Evolutionary conservation across 441 rosid species (phyloP), one percentile per base, ranked within the genome.

Genomic region (Corymbia citriodora): DNA sequence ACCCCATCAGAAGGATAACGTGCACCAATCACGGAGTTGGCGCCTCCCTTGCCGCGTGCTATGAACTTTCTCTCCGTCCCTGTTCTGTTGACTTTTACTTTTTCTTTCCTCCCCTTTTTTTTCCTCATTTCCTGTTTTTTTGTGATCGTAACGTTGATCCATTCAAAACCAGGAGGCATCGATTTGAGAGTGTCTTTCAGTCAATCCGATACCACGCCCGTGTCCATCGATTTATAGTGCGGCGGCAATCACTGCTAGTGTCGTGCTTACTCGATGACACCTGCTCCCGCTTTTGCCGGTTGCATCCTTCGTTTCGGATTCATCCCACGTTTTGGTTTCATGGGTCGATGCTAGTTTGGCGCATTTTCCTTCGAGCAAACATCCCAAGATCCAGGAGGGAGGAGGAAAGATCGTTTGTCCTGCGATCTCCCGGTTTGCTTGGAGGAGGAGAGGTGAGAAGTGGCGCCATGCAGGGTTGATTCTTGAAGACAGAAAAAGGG

Each of bases 1-100:
- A 70, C 59, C 88, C 16, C 36, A n/a, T 63, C 63, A 23, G 55
- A 55, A 27, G 36, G 81, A 55, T 19, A 29, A 61, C 90, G 92
- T 74, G 90, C 92, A 89, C 88, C 90, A 87, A 90, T 93, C 93
- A 92, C 94, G 95, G 92, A 68, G 68, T 89, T 53, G 86, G 63
- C 92, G 87, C 91, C 92, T 74, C 88, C 49, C 86, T 55, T 89
- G 61, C 63, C 91, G 91, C 89, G 36, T 68, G 85, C 87, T 87
- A 18, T 86, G 79, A 89, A 81, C 90, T 57, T 18, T 79, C 70
- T 81, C 72, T 85, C 79, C 36, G 59, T 88, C 54, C 55, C 63
- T 10, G 50, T 25, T 87, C n/a, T 87, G 88, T 90, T 91, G 90
- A 92, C 92, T 90, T 50, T 63, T 89, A 15, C 65, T 59, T 90